Base-by-base conservation (phyloP, 2,329 filamentous ascomycete species). In the Grosmannia penicillata region DNA sequence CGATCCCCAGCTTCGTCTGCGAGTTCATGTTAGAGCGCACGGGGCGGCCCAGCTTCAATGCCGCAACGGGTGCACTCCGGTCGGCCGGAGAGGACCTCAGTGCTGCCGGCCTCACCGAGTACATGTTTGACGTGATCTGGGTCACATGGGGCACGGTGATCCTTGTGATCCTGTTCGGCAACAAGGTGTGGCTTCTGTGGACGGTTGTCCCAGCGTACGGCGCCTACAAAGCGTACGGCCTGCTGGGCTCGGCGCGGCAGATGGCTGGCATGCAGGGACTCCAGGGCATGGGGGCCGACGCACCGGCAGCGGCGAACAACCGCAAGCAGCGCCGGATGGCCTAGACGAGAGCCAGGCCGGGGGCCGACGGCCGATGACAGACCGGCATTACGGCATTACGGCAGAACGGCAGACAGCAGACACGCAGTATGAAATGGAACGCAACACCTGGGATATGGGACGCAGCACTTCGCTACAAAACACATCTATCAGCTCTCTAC, bases 61-160 rank as follows among this genome's bases (percentile, higher is more conserved):
- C 75, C 18, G 61, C 63, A 21, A 77, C 74, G 34, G 70, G 67
- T 13, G 68, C 78, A n/a, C 66, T 96, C 44, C 77, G 74, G 55
- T 75, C 70, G 24, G 66, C 83, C 1, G 89, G 91, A 31, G 87
- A 96, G 56, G 91, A 98, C 56, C 72, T 98, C 37, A 76, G 82
- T 38, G 83, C 85, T 9, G 72, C 79, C 25, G 91, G 91, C 5
- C 62, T 98, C 64, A 96, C 89, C 10, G 91, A 95, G 61, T 96
- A 93, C 66, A 84, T 96, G 81, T 98, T 93, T 71, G 91, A 98
- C 61, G 74, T 94, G 36, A 66, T 94, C 38, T 96, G 94, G 73
- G 85, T 93, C 63, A 95, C 86, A 0, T 95, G 87, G 78, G 77
- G 74, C 10, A 82, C 78, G 38, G 64, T 84, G 29, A 59, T 78